Evolutionary conservation across 139 green algal genomes (phyloP), one percentile per base, ranked within the genome.

Genomic region (Chlamydomonas sp.): DNA sequence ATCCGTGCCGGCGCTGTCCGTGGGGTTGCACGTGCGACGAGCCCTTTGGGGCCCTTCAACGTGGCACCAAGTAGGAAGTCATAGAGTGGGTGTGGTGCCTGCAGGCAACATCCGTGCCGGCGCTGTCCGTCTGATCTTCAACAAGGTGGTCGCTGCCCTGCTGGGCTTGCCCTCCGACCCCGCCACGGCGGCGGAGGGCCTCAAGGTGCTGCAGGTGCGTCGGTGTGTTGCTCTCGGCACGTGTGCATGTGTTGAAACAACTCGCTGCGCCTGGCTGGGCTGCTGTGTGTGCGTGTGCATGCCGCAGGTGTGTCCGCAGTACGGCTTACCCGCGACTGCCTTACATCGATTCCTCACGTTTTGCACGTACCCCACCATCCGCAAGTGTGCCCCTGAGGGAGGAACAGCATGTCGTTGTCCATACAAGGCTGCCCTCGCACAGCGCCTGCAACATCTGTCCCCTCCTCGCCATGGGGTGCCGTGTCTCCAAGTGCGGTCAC

Each of bases 81-180:
- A 49, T 49, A 49, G 31, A 49, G 31, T 49, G 31, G 31, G 31
- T 49, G 66, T 66, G 2, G 57, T 8, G 6, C 60, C 18, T 1
- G 2, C 58, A 82, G 74, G 74, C 74, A 82, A 88, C 83, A 82
- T 82, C 74, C 74, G 74, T 63, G 74, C 83, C 0, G 74, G 83
- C 6, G 83, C 83, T 17, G 74, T 80, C 61, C 20, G 31, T 20
- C 3, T 87, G 9, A 9, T 31, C 3, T 87, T 80, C 72, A 15
- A 87, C 83, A 87, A 81, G 74, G 83, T 88, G 83, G 74, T 88
- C 49, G 83, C 74, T 3, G 6, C 61, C 16, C 63, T 31, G 14
- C 83, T 88, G 72, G 83, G 83, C 1, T 5, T 82, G 62, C n/a
- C n/a, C 15, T 31, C 6, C 4, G 75, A 88, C 75, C 63, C 77